phyloP scores from a whole-genome alignment of 2,329 filamentous ascomycete species.

The Botrytis fragariae region DNA sequence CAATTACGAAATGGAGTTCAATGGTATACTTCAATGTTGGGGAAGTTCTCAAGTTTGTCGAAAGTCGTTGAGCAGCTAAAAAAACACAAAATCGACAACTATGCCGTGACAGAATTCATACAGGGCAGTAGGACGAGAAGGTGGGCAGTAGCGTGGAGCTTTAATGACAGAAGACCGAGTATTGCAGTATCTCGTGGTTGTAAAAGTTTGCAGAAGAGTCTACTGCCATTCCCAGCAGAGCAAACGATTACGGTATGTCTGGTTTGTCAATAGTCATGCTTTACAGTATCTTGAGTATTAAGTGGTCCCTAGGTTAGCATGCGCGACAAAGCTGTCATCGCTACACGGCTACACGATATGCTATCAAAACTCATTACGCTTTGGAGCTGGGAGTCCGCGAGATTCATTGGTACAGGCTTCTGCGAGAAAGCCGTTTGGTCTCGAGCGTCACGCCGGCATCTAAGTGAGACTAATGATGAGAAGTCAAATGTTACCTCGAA shows the following conservation, averaged over 20 bases:
- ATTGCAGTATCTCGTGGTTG: slow-evolving; percentile 42
- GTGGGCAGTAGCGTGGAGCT: slow-evolving; percentile 91
- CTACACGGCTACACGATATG: slow-evolving; percentile 34
- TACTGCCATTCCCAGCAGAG: slow-evolving; percentile 52
- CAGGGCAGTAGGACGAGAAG: slow-evolving; percentile 76
- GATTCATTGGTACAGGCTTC: slow-evolving; percentile 33
- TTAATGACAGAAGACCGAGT: slow-evolving; percentile 62
- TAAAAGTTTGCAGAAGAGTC: slow-evolving; percentile 45
- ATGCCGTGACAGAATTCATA: slow-evolving; percentile 75
- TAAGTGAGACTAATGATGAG: slow-evolving; percentile 31
- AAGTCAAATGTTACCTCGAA: slow-evolving; percentile 38
- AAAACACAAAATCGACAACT: slow-evolving; percentile 66
- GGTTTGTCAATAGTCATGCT: neutral
- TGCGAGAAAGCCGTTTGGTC: slow-evolving; percentile 39
- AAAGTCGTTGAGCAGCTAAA: slow-evolving; percentile 59
- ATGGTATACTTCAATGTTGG: slow-evolving; percentile 93
- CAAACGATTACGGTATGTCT: slow-evolving; percentile 41
- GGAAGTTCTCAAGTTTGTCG: slow-evolving; percentile 70
- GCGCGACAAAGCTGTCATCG: slow-evolving; percentile 1
- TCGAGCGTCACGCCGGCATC: slow-evolving; percentile 40
- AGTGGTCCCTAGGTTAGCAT: slow-evolving; percentile 6
- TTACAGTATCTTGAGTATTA: neutral
- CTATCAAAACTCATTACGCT: slow-evolving; percentile 31
- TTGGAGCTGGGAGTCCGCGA: slow-evolving; percentile 36
- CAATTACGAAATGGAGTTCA: slow-evolving; percentile 57